These are phyloP conservation scores for Corymbia maculata DNA, from an alignment of 345 rosid species.

Conservation along the genomic window DNA sequence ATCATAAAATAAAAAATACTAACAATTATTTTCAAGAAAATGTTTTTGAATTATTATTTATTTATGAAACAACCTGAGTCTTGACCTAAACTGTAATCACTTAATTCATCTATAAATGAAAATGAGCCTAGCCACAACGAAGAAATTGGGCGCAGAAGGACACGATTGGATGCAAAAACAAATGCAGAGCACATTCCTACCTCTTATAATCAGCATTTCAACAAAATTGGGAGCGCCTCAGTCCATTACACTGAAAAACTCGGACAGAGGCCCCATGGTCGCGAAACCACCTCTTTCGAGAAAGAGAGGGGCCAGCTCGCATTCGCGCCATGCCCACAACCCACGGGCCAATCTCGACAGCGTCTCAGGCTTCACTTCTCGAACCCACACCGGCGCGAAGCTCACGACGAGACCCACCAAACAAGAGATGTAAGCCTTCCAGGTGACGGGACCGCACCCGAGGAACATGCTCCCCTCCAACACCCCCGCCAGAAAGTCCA, in stretches of 20 bases:
- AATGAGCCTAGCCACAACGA: neutral
- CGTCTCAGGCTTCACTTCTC: slow-evolving; percentile 34
- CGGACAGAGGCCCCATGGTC: slow-evolving; percentile 25
- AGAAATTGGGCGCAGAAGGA: neutral
- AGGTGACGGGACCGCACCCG: slow-evolving; percentile 44
- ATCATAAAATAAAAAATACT: accelerated
- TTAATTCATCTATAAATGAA: neutral
- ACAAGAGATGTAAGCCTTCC: slow-evolving; percentile 57
- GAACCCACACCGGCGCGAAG: slow-evolving; percentile 43
- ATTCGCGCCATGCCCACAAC: slow-evolving; percentile 42
- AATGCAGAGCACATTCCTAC: neutral
- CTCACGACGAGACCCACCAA: slow-evolving; percentile 32
- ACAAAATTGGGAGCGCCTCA: neutral
- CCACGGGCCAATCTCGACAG: slow-evolving; percentile 35
- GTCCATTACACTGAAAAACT: slow-evolving; percentile 17
- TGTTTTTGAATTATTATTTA: neutral
- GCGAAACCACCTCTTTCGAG: slow-evolving; percentile 48
- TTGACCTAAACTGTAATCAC: neutral
- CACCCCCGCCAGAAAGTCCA: slow-evolving; percentile 40
- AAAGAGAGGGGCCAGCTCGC: slow-evolving; percentile 46
- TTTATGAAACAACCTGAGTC: accelerated
- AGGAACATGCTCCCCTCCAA: slow-evolving; percentile 39
- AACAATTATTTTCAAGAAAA: accelerated
- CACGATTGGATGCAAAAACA: neutral
- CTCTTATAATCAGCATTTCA: neutral